Evolutionary conservation across 2,329 filamentous ascomycete species (phyloP), one percentile per base, ranked within the genome.

Genomic region (Cadophora malorum): DNA sequence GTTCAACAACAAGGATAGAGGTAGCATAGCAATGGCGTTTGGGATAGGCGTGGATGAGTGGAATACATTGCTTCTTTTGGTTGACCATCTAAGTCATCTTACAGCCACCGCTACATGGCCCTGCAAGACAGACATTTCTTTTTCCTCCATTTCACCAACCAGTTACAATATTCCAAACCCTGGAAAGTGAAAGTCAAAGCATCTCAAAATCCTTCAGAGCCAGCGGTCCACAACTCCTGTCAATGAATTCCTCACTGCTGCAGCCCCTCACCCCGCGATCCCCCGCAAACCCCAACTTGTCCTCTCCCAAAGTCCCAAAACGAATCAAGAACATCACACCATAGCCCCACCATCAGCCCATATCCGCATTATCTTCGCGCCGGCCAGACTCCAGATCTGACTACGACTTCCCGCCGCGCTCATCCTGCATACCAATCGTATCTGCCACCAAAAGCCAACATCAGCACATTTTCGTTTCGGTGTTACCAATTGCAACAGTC

Each of bases 351-450:
- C 16, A 55, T 31, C 49, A 41, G 25, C 35, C 10, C 50, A 45
- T 14, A 2, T n/a, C 23, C 35, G 38, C 47, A 64, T 25, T 55
- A 45, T 45, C 10, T 33, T 55, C 23, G 31, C 41, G n/a, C 45
- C 28, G 33, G 10, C 9, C 60, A 28, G 28, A 16, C 35, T 33
- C 3, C 64, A 47, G 33, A 38, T 1, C 12, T 25, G 41, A 58
- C 45, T 38, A 67, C 33, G 19, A n/a, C 38, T 60, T 63, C 73
- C 77, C 71, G 1, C 80, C 82, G 69, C 81, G 81, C 73, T 85
- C 83, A 74, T 85, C 83, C 71, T 83, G 82, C 81, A 85, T 84
- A n/a, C 84, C 83, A 14, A 85, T 77, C 14, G 82, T 83, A 71
- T 53, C 64, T 53, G 45, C 8, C 4, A 25, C 45, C 6, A 4